Conservation (phyloP, 2,329 filamentous ascomycete genomes). For the Ampelomyces quisqualis region DNA sequence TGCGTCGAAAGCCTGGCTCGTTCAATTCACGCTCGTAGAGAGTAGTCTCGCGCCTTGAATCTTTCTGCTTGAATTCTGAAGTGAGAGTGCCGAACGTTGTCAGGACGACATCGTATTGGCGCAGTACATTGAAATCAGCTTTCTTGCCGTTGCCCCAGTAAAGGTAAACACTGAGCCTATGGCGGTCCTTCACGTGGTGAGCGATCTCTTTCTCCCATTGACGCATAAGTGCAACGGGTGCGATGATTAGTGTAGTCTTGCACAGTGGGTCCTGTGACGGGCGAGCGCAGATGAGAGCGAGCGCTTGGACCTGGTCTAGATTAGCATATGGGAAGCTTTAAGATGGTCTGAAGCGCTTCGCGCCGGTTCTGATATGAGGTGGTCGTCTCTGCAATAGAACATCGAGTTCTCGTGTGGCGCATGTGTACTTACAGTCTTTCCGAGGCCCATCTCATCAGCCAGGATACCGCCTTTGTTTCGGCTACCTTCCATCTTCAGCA, state of each 20-base stretch:
- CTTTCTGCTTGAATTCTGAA: slow-evolving; percentile 64
- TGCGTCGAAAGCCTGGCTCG: slow-evolving; percentile 18
- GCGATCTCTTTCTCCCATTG: slow-evolving; percentile 84
- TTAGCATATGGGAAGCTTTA: too few species aligned
- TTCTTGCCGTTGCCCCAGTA: slow-evolving; percentile 63
- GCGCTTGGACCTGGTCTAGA: slow-evolving; percentile 57
- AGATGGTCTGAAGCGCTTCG: too few species aligned
- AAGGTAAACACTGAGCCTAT: slow-evolving; percentile 65
- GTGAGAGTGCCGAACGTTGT: slow-evolving; percentile 76
- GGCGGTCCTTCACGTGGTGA: slow-evolving; percentile 62
- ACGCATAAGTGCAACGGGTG: slow-evolving; percentile 74
- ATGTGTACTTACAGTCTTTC: slow-evolving; percentile 74
- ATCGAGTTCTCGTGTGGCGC: too few species aligned
- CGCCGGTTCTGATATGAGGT: neutral
- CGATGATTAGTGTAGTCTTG: slow-evolving; percentile 80
- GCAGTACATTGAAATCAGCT: slow-evolving; percentile 60
- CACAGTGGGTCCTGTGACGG: slow-evolving; percentile 59
- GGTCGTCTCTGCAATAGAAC: too few species aligned
- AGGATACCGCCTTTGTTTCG: slow-evolving; percentile 73
- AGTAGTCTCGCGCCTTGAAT: slow-evolving; percentile 52
- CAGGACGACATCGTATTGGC: slow-evolving; percentile 70
- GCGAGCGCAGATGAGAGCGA: slow-evolving; percentile 72
- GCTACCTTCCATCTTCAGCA: slow-evolving; percentile 71
- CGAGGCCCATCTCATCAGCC: slow-evolving; percentile 66
- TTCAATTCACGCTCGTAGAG: slow-evolving; percentile 47